Evolutionary conservation across 139 green algal genomes (phyloP).

Genomic region (Picochlorum sp.): DNA sequence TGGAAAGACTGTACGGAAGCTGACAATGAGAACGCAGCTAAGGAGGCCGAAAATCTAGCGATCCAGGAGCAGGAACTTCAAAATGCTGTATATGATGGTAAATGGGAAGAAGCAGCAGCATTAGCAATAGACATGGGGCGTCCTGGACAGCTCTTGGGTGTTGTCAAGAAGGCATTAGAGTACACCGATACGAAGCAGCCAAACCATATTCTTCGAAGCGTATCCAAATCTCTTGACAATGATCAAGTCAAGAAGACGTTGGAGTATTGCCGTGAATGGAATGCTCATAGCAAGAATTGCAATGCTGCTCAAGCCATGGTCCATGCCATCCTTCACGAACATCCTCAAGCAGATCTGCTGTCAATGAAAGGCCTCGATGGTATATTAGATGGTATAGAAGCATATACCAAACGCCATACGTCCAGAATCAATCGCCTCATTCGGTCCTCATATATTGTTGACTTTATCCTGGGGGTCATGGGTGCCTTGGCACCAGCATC

Average conservation of each 20-base stretch:
- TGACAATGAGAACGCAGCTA: slow-evolving; percentile 42
- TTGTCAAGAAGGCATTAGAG: slow-evolving; percentile 38
- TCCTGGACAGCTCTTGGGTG: slow-evolving; percentile 60
- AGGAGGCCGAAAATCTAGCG: slow-evolving; percentile 37
- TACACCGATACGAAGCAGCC: neutral
- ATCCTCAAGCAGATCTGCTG: slow-evolving; percentile 35
- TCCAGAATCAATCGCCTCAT: slow-evolving; percentile 70
- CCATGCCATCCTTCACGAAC: slow-evolving; percentile 48
- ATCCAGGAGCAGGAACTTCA: slow-evolving; percentile 65
- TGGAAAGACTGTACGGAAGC: slow-evolving; percentile 72
- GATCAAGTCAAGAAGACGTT: slow-evolving; percentile 15
- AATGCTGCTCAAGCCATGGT: slow-evolving; percentile 73
- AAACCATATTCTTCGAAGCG: slow-evolving; percentile 4
- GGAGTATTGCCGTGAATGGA: slow-evolving; percentile 79
- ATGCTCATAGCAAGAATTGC: slow-evolving; percentile 78
- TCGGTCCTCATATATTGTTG: slow-evolving; percentile 68
- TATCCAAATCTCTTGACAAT: slow-evolving; percentile 1
- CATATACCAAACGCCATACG: slow-evolving; percentile 81
- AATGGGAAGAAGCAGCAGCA: slow-evolving; percentile 38
- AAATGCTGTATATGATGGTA: slow-evolving; percentile 66
- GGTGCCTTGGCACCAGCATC: slow-evolving; percentile 48
- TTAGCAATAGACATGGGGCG: slow-evolving; percentile 79
- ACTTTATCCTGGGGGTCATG: slow-evolving; percentile 75
- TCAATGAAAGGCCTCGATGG: slow-evolving; percentile 44
- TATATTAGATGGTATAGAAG: slow-evolving; percentile 67